phyloP scores from a whole-genome alignment of 192 early-diverging fungal species.

The Rhizoclosmatium globosum region DNA sequence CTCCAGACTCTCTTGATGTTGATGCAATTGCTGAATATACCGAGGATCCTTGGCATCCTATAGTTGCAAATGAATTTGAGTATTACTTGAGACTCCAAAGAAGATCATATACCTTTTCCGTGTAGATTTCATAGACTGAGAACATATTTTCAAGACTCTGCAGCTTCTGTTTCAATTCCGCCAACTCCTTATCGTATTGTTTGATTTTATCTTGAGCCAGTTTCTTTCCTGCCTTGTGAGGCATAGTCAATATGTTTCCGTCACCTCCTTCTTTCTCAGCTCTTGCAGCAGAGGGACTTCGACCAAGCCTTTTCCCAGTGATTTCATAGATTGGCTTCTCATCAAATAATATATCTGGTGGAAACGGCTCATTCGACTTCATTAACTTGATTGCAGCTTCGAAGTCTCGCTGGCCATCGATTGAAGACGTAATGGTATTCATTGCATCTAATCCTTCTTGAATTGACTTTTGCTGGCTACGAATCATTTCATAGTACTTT shows the following conservation, averaged over 20 bases:
- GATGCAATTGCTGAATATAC: conserved; percentile 1
- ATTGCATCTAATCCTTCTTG: conserved; percentile 16
- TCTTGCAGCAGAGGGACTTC: conserved; percentile 16
- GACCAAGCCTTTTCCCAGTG: not conserved
- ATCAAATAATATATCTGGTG: conserved; percentile 19
- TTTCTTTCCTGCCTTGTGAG: conserved; percentile 21
- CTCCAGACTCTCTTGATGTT: not conserved
- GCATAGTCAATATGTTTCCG: not conserved
- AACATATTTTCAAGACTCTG: conserved; percentile 8
- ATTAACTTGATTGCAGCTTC: not conserved
- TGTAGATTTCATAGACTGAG: conserved; percentile 1
- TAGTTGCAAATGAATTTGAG: not conserved
- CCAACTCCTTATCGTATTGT: conserved; percentile 1
- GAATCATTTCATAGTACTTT: not conserved
- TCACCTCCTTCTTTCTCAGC: conserved; percentile 10
- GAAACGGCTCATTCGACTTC: conserved; percentile 12
- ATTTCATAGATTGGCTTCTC: conserved; percentile 16
- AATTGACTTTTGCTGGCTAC: not conserved
- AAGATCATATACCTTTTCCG: not conserved
- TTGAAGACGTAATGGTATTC: conserved; percentile 1
- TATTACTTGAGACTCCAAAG: not conserved
- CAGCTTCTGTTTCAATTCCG: conserved; percentile 8
- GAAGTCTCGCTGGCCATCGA: not conserved
- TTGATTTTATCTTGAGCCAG: conserved; percentile 15
- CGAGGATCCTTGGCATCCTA: not conserved